Evolutionary conservation across 2,329 filamentous ascomycete species (phyloP).

Genomic region (Septoria petroselini): DNA sequence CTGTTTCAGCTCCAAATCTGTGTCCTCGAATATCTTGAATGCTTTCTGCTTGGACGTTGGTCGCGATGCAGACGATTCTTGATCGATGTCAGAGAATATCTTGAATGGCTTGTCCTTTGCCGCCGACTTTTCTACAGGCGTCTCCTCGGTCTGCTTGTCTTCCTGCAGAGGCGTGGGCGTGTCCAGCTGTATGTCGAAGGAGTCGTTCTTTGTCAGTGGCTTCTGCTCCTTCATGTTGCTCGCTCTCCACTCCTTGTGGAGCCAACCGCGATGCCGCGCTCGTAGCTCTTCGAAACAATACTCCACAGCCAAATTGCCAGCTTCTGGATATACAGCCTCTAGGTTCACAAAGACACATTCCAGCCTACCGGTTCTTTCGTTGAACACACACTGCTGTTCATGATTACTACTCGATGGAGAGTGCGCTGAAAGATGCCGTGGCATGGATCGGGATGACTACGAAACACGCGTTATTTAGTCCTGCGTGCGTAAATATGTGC

Average conservation of each 20-base stretch:
- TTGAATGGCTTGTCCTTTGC: constrained; percentile 13
- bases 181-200: constrained; percentile 25
- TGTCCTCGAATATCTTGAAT: constrained; percentile 39
- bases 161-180: constrained; percentile 9
- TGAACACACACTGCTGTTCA: constrained; percentile 75
- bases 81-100: constrained; percentile 9
- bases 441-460: constrained; percentile 27
- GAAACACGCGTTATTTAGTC: constrained; percentile 73
- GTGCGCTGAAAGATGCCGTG: constrained; percentile 32
- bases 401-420: constrained; percentile 32
- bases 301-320: constrained; percentile 65
- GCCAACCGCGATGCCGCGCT: constrained; percentile 69
- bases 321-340: constrained; percentile 77
- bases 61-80: constrained; percentile 9
- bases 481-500: constrained; percentile 81
- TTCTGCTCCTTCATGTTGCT: constrained; percentile 29
- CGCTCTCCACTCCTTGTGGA: constrained; percentile 52
- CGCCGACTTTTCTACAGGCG: neutral
- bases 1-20: constrained; percentile 19
- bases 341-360: constrained; percentile 88
- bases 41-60: constrained; percentile 32
- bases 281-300: constrained; percentile 89
- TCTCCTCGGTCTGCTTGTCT: neutral
- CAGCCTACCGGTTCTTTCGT: constrained; percentile 75
- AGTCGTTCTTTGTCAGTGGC: constrained; percentile 18